Evolutionary conservation across 2,329 filamentous ascomycete species (phyloP).

Genomic region (Claviceps pazoutovae): DNA sequence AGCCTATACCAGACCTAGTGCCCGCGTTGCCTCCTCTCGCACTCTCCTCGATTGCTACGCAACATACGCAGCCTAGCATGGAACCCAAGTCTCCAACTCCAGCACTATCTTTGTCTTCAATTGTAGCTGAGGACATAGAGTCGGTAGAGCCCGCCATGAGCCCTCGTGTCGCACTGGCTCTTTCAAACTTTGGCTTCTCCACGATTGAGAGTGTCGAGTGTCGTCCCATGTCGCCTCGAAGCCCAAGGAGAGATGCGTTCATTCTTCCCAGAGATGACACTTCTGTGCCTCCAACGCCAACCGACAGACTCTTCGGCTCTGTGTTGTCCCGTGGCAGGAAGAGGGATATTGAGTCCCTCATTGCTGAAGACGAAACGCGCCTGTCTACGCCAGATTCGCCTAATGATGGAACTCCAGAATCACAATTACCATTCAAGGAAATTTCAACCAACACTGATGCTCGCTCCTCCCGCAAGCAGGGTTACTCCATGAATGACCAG

Average conservation of each 20-base stretch:
- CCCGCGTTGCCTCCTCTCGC: slow-evolving; percentile 13
- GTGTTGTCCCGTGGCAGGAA: slow-evolving; percentile 31
- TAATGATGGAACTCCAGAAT: slow-evolving; percentile 36
- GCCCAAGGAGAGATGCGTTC: slow-evolving; percentile 40
- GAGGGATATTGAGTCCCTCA: slow-evolving; percentile 29
- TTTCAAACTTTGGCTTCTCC: slow-evolving; percentile 28
- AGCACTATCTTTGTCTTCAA: slow-evolving; percentile 22
- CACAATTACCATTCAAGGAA: slow-evolving; percentile 44
- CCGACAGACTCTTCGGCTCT: slow-evolving; percentile 27
- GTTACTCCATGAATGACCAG: slow-evolving; percentile 46
- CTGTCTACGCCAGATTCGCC: slow-evolving; percentile 32
- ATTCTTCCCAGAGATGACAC: slow-evolving; percentile 37
- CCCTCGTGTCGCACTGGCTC: slow-evolving; percentile 13
- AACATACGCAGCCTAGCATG: slow-evolving; percentile 16
- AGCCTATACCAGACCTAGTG: slow-evolving; percentile 18
- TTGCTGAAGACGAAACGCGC: slow-evolving; percentile 51
- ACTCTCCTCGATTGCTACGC: slow-evolving; percentile 18
- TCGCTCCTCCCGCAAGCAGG: slow-evolving; percentile 24
- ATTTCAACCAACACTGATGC: slow-evolving; percentile 43
- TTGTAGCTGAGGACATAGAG: slow-evolving; percentile 21
- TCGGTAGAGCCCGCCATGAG: slow-evolving; percentile 25
- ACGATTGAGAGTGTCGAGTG: slow-evolving; percentile 31
- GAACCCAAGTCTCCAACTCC: slow-evolving; percentile 13
- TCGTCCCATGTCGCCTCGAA: slow-evolving; percentile 32
- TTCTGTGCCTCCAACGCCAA: slow-evolving; percentile 24